Percentiles rank a stretch among this genome's conserved stretches.
These are phyloP conservation scores for Coniferiporia sulphurascens DNA, from an alignment of 1,284 basidiomycete species.

Conservation along the genomic window DNA sequence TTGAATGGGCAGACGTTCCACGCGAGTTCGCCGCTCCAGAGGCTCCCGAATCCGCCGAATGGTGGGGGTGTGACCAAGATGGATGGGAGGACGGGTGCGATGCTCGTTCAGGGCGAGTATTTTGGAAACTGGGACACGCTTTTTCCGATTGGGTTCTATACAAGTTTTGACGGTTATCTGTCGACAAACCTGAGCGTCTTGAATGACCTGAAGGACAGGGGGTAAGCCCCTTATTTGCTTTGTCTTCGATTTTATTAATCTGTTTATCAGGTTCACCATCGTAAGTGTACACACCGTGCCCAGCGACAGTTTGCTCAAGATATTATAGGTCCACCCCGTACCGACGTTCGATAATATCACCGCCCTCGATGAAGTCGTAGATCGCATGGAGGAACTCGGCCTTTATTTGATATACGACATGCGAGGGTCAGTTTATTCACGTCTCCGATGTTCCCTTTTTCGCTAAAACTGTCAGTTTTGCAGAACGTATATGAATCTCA, in stretches of 20 bases:
- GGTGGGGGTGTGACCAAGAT: conserved; percentile 37
- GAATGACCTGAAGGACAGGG: conserved; percentile 53
- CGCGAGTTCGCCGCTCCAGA: conserved; percentile 44
- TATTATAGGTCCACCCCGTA: background rate
- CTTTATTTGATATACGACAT: conserved; percentile 77
- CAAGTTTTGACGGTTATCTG: conserved; percentile 57
- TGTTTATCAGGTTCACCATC: conserved; percentile 28
- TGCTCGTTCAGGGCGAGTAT: conserved; percentile 51
- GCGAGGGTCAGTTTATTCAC: conserved; percentile 45
- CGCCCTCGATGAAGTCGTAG: conserved; percentile 50
- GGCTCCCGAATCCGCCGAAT: conserved; percentile 51
- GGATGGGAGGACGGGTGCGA: conserved; percentile 62
- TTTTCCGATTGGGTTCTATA: conserved; percentile 73
- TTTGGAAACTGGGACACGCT: conserved; percentile 52
- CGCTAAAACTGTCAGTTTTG: background rate
- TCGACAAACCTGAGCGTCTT: conserved; percentile 49
- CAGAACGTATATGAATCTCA: conserved; percentile 61
- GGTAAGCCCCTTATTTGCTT: conserved; percentile 39
- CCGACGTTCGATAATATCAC: conserved; percentile 51
- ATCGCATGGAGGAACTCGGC: conserved; percentile 66
- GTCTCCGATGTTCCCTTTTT: too few species aligned
- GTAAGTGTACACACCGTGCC: conserved; percentile 17
- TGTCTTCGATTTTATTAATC: conserved; percentile 3
- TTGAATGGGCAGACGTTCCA: conserved; percentile 38
- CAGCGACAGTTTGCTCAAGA: conserved; percentile 34